Percentiles rank a stretch among this genome's conserved stretches.
Evolutionary conservation across 306 rosid species (phyloP).

Genomic region (Sesbania bispinosa): DNA sequence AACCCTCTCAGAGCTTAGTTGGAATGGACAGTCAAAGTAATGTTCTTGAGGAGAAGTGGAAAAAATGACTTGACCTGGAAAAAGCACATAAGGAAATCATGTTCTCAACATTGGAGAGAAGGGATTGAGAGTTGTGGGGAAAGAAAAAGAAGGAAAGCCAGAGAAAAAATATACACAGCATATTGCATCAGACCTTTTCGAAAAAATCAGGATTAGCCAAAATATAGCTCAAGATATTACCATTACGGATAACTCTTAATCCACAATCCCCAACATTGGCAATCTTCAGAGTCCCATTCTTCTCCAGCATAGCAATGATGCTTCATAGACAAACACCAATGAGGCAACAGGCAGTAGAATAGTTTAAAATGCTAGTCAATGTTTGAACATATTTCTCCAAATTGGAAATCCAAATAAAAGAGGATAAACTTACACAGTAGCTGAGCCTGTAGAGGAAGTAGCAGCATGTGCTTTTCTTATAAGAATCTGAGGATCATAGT

Average conservation of each 20-base stretch:
- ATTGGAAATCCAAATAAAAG: neutral
- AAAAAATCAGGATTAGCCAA: neutral
- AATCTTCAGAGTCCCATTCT: constrained; percentile 73
- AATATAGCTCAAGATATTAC: constrained; percentile 38
- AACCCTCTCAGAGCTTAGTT: constrained; percentile 72
- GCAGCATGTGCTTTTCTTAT: constrained; percentile 88
- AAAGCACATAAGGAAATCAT: constrained; percentile 1
- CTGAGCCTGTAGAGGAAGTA: constrained; percentile 83
- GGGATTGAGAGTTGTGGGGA: neutral
- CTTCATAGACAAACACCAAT: constrained; percentile 34
- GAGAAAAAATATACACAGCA: neutral
- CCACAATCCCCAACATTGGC: constrained; percentile 97
- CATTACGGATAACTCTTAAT: constrained; percentile 67
- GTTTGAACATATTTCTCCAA: neutral
- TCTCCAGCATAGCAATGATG: constrained; percentile 79
- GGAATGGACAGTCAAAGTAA: constrained; percentile 89
- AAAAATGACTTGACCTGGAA: constrained; percentile 58
- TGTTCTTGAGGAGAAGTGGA: constrained; percentile 92
- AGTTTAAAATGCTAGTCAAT: neutral
- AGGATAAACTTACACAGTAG: constrained; percentile 67
- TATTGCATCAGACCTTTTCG: neutral
- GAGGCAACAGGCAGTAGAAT: neutral
- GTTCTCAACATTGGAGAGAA: neutral
- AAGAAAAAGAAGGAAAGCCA: neutral
- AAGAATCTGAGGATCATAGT: constrained; percentile 76